Conservation (phyloP, 441 rosid species). For the Melastoma candidum region DNA sequence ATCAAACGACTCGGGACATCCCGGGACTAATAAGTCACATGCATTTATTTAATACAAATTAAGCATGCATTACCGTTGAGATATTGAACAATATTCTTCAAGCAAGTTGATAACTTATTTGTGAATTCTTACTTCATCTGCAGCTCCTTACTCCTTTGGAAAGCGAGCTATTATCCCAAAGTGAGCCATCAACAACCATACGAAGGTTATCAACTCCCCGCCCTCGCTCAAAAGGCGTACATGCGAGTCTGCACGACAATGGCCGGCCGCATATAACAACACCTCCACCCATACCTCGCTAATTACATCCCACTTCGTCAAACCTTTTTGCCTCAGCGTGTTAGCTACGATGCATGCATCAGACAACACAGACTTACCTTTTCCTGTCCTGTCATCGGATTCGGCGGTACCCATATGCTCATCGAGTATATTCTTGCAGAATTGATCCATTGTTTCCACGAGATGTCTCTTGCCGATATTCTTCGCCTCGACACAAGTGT, state of each 20-base stretch:
- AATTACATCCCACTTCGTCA: not conserved
- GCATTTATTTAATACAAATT: too few species aligned
- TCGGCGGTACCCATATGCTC: not conserved
- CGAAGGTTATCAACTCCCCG: not conserved
- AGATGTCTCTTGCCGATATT: not conserved
- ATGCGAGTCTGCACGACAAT: not conserved
- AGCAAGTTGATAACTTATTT: too few species aligned
- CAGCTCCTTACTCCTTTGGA: too few species aligned
- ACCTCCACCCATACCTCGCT: not conserved
- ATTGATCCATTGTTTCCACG: not conserved
- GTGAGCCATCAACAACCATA: not conserved
- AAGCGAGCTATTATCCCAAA: not conserved
- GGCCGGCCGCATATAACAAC: not conserved
- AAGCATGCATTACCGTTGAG: too few species aligned
- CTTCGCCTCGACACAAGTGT: not conserved
- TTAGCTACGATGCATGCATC: not conserved
- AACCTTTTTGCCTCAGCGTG: too few species aligned
- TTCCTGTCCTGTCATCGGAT: not conserved
- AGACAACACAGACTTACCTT: not conserved
- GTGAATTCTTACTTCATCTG: too few species aligned
- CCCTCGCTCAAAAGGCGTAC: constrained; percentile 2
- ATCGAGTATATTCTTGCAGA: not conserved
- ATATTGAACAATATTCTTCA: too few species aligned
- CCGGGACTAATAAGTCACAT: too few species aligned
- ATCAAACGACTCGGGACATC: too few species aligned